Evolutionary conservation across 2,329 filamentous ascomycete species (phyloP), one percentile per base, ranked within the genome.

Genomic region (Ophiostoma sp.): DNA sequence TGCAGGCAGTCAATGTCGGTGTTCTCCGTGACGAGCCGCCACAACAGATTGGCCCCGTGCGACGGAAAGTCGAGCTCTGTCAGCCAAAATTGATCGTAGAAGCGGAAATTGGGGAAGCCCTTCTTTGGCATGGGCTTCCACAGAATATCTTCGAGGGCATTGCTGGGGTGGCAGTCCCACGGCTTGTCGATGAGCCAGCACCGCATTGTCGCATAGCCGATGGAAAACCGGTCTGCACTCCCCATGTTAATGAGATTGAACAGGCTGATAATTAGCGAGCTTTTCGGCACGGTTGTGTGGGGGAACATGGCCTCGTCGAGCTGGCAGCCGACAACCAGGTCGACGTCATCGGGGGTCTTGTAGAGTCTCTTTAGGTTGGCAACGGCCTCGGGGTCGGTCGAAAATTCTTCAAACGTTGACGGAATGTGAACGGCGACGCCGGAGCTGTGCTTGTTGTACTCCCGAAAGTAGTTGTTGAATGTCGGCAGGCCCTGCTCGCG

Each of bases 151-250:
- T 73, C 72, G 20, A 73, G 72, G 1, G 72, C 72, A n/a, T 73
- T 73, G 72, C 69, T 72, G 4, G 72, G 72, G 36, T 72, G 72
- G 70, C 72, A 73, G 70, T 73, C 71, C 71, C 71, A 73, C 6
- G 72, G 72, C 68, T 73, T 73, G 71, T 73, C 72, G 52, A 73
- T 71, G 64, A 73, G 72, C 68, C 70, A 71, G 71, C 72, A 73
- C 36, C 72, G 71, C 72, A 73, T 73, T 15, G 68, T 68, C 0
- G 72, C 72, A 57, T 70, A 72, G 67, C 72, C 72, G 67, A 73
- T 62, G 23, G 69, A 70, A 68, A 73, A 73, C n/a, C 72, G 71
- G 68, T 73, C 72, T 35, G 72, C 70, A 39, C 71, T 73, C 52
- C 72, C 72, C 71, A 72, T 72, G 64, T 70, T 71, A 35, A 73